These are phyloP conservation scores for Gossypium davidsonii DNA, from an alignment of 441 rosid species.

Conservation along the genomic window DNA sequence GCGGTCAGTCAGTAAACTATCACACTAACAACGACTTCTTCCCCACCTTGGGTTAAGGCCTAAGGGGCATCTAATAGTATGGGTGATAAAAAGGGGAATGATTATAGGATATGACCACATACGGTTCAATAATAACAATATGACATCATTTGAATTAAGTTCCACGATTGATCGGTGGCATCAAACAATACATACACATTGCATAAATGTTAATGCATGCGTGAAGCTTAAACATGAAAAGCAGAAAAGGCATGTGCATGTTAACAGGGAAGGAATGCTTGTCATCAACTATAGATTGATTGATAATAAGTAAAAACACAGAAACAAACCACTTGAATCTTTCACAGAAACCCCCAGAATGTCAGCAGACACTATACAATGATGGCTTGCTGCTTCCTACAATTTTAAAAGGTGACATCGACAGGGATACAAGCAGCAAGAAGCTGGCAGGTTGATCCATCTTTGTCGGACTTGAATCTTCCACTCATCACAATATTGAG, in stretches of 20 bases:
- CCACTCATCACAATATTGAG: constrained; percentile 58
- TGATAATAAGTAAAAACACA: constrained; percentile 15
- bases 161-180: not conserved
- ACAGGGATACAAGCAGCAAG: constrained; percentile 7
- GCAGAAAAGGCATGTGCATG: constrained; percentile 1
- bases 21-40: too few species aligned
- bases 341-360: constrained; percentile 26
- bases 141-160: not conserved
- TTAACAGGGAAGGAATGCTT: constrained; percentile 17
- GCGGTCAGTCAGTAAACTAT: too few species aligned
- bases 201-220: not conserved
- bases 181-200: not conserved
- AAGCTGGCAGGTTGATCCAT: constrained; percentile 19
- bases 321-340: constrained; percentile 23
- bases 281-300: constrained; percentile 27
- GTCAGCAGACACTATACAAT: constrained; percentile 36
- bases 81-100: not conserved
- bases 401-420: not conserved
- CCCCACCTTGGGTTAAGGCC: not conserved
- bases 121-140: not conserved
- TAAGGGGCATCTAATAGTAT: not conserved
- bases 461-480: constrained; percentile 25
- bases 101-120: not conserved
- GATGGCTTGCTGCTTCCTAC: constrained; percentile 20
- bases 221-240: constrained; percentile 17